Conservation (phyloP, 768 basidiomycete genomes). For the Mycena alexandri region DNA sequence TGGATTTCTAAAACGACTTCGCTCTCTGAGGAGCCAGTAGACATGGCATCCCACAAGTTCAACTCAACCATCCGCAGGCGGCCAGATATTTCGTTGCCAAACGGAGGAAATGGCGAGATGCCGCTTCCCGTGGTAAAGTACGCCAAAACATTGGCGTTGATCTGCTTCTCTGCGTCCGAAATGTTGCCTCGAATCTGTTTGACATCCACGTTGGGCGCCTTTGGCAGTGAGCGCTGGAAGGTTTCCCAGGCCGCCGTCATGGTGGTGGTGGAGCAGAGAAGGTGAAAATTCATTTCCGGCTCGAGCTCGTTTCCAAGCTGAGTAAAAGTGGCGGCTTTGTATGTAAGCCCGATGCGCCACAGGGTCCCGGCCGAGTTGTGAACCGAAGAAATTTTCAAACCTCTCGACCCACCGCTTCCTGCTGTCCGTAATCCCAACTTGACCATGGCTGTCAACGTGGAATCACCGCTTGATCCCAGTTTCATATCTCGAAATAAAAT, state of each 20-base stretch:
- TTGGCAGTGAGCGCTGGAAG: conserved; percentile 37
- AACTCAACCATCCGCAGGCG: conserved; percentile 8
- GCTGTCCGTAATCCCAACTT: too few relatives aligned
- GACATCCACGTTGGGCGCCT: conserved; percentile 40
- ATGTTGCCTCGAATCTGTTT: conserved; percentile 56
- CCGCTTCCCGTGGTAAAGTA: conserved; percentile 48
- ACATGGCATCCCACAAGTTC: conserved; percentile 2
- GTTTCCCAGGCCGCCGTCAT: conserved; percentile 3
- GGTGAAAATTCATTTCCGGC: too few relatives aligned
- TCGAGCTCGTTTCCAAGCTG: too few relatives aligned
- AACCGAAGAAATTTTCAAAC: too few relatives aligned
- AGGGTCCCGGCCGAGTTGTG: too few relatives aligned
- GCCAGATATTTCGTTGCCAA: background rate
- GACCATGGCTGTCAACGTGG: too few relatives aligned
- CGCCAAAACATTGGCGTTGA: conserved; percentile 47
- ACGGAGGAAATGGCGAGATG: background rate
- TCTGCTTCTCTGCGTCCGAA: conserved; percentile 52
- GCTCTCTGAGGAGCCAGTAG: too few relatives aligned
- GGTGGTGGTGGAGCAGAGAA: background rate
- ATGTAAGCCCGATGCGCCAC: too few relatives aligned
- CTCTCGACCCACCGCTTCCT: too few relatives aligned
- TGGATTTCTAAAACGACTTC: conserved; percentile 56
- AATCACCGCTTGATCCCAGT: too few relatives aligned
- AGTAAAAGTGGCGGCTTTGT: too few relatives aligned
- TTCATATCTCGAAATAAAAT: too few relatives aligned